These are phyloP conservation scores for Pisolithus orientalis DNA, from an alignment of 768 basidiomycete species.

Conservation along the genomic window DNA sequence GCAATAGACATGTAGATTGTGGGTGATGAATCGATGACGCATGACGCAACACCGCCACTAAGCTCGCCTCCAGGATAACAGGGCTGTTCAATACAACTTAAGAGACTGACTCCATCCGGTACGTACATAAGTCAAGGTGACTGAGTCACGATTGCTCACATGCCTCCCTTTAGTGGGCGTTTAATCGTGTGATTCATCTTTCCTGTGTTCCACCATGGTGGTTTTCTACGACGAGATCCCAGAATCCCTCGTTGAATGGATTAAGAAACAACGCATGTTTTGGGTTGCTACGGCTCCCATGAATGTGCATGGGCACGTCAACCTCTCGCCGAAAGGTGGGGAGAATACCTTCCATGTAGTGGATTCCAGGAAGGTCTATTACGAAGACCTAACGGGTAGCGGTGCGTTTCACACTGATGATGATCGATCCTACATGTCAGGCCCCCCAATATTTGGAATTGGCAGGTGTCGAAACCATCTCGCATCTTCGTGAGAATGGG, in stretches of 20 bases:
- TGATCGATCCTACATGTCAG: background rate
- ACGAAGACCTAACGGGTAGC: conserved; percentile 66
- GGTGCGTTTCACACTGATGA: conserved; percentile 31
- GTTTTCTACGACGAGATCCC: conserved; percentile 57
- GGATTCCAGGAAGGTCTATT: conserved; percentile 55
- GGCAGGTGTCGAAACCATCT: conserved; percentile 53
- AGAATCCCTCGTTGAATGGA: conserved; percentile 48
- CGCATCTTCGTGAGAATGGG: conserved; percentile 58
- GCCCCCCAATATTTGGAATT: background rate
- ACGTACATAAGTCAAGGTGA: too few species aligned
- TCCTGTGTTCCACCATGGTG: conserved; percentile 37
- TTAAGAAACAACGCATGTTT: conserved; percentile 58
- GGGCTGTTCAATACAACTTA: too few species aligned
- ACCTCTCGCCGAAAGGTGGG: conserved; percentile 66
- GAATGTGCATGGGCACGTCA: conserved; percentile 49
- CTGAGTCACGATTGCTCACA: too few species aligned
- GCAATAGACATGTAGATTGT: too few species aligned
- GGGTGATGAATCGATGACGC: too few species aligned
- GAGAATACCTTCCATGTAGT: conserved; percentile 57
- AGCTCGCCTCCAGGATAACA: too few species aligned
- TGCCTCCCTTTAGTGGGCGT: too few species aligned
- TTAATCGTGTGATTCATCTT: background rate
- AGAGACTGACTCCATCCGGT: too few species aligned
- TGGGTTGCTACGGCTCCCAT: conserved; percentile 70
- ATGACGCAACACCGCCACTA: too few species aligned